Evolutionary conservation across 345 rosid species (phyloP).

Genomic region (Linum tenue): DNA sequence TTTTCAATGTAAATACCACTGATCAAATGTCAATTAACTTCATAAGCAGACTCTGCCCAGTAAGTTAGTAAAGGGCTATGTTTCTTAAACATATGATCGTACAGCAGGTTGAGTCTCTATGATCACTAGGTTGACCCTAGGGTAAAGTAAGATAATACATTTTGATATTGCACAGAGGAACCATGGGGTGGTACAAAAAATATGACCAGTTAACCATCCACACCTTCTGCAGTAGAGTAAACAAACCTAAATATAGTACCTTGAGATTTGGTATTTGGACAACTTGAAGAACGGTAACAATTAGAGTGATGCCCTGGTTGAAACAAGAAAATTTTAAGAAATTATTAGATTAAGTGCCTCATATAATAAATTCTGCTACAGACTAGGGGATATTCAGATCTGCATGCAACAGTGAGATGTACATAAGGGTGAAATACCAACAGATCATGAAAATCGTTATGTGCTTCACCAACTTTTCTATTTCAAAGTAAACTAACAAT

Average conservation of each 20-base stretch:
- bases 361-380: background rate
- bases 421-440: background rate
- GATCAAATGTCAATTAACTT: no score
- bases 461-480: background rate
- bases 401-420: background rate
- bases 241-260: slow-evolving; percentile 31
- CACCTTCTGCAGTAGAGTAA: background rate
- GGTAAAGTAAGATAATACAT: background rate
- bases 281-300: slow-evolving; percentile 89
- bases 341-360: slow-evolving; percentile 1
- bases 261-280: slow-evolving; percentile 94
- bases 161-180: background rate
- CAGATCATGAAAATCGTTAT: background rate
- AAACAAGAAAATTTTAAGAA: slow-evolving; percentile 11
- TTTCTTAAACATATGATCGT: background rate
- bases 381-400: background rate
- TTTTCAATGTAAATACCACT: no score
- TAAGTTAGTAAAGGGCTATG: background rate
- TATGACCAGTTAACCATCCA: background rate
- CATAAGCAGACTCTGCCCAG: background rate
- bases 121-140: background rate
- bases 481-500: background rate
- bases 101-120: background rate
- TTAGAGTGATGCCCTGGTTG: slow-evolving; percentile 80
- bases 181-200: background rate